Evolutionary conservation across 2,329 filamentous ascomycete species (phyloP).

Genomic region (Pyrenochaeta sp.): DNA sequence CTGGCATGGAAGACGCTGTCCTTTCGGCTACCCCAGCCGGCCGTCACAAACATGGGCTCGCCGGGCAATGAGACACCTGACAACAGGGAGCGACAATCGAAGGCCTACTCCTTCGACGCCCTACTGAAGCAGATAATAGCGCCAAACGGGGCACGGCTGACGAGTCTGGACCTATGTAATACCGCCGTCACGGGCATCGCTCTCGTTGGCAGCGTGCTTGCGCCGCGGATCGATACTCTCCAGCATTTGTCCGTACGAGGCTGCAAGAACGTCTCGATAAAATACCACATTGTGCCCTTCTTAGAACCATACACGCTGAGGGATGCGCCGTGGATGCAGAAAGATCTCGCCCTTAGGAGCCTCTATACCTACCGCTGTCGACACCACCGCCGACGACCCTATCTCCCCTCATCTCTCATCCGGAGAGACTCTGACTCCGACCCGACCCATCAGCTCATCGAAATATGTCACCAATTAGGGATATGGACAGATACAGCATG

Average conservation of each 20-base stretch:
- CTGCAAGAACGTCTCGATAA: constrained; percentile 71
- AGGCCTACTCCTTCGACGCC: constrained; percentile 66
- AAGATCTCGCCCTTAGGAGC: constrained; percentile 64
- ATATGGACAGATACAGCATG: constrained; percentile 70
- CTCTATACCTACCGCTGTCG: constrained; percentile 69
- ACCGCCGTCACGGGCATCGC: constrained; percentile 67
- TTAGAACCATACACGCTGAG: constrained; percentile 54
- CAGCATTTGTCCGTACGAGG: constrained; percentile 68
- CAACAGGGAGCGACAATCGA: constrained; percentile 58
- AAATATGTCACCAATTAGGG: constrained; percentile 65
- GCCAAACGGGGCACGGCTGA: constrained; percentile 65
- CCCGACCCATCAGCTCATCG: constrained; percentile 68
- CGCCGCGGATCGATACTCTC: constrained; percentile 62
- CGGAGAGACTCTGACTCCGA: constrained; percentile 68
- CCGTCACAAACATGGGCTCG: constrained; percentile 42
- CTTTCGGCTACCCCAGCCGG: constrained; percentile 61
- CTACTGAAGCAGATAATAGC: constrained; percentile 64
- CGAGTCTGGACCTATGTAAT: constrained; percentile 67
- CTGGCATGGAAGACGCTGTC: constrained; percentile 69
- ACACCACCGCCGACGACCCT: constrained; percentile 68
- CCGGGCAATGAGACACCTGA: constrained; percentile 53
- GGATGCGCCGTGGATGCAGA: constrained; percentile 53
- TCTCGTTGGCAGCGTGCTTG: constrained; percentile 63
- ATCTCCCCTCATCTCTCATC: constrained; percentile 63
- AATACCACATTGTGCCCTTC: constrained; percentile 70